Evolutionary conservation across 352 stramenopile species (phyloP).

Genomic region (Globisporangium ultimum): DNA sequence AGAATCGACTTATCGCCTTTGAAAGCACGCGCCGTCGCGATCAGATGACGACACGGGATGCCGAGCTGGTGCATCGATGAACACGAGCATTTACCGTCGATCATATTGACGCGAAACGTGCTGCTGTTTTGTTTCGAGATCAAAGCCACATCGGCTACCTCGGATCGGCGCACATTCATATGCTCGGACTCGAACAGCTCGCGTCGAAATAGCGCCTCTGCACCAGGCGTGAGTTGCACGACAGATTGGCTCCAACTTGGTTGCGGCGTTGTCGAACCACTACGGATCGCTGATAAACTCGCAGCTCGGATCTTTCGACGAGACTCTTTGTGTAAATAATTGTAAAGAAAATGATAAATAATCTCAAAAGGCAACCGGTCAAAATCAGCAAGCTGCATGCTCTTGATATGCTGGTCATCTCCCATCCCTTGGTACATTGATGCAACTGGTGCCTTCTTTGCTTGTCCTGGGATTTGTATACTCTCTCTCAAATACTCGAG

Average conservation of each 20-base stretch:
- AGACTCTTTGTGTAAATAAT: conserved; percentile 42
- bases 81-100: conserved; percentile 62
- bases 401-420: conserved; percentile 8
- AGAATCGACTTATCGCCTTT: conserved; percentile 50
- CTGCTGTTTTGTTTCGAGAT: conserved; percentile 56
- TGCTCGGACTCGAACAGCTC: conserved; percentile 55
- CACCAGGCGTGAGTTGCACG: conserved; percentile 52
- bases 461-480: neutral
- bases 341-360: conserved; percentile 67
- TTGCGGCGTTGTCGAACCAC: neutral
- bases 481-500: conserved; percentile 28
- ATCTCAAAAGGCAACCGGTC: conserved; percentile 59
- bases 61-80: conserved; percentile 67
- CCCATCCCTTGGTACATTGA: neutral
- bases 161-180: conserved; percentile 58
- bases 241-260: neutral
- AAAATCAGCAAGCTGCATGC: conserved; percentile 15
- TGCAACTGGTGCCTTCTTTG: no score
- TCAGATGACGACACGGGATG: conserved; percentile 76
- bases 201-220: conserved; percentile 57
- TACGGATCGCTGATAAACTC: neutral
- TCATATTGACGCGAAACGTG: conserved; percentile 58
- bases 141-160: conserved; percentile 61
- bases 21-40: conserved; percentile 63
- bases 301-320: neutral